phyloP scores from a whole-genome alignment of 2,329 filamentous ascomycete species.

The Aspergillus fructus region DNA sequence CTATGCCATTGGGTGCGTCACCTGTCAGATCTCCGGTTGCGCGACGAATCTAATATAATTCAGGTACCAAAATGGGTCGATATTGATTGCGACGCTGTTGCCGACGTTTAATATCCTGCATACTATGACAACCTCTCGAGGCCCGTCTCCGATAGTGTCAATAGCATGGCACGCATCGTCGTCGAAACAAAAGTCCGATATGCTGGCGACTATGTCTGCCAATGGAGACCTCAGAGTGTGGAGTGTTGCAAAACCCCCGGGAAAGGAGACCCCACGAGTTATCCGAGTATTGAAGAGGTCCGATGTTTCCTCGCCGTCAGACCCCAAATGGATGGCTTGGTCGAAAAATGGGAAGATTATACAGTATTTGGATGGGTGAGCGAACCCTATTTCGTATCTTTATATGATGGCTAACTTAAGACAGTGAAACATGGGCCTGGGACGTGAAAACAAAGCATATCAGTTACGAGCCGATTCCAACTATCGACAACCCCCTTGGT shows the following conservation, averaged over 20 bases:
- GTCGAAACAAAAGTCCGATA: constrained; percentile 92
- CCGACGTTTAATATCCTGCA: constrained; percentile 93
- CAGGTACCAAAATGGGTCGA: constrained; percentile 92
- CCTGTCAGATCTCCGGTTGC: constrained; percentile 11
- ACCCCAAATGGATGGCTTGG: constrained; percentile 96
- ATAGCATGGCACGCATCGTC: constrained; percentile 96
- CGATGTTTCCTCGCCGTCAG: constrained; percentile 65
- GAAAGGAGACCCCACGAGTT: constrained; percentile 74
- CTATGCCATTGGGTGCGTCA: constrained; percentile 84
- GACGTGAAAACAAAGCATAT: constrained; percentile 98
- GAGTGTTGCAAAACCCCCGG: constrained; percentile 85
- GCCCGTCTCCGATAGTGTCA: constrained; percentile 82
- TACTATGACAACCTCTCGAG: constrained; percentile 79
- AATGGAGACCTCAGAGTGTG: constrained; percentile 93
- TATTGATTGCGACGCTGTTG: constrained; percentile 83
- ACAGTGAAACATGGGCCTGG: constrained; percentile 87
- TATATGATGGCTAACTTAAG: too few relatives aligned
- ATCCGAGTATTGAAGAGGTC: constrained; percentile 81
- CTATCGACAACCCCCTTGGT: constrained; percentile 74
- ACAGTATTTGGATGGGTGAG: constrained; percentile 86
- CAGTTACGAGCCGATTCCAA: constrained; percentile 83
- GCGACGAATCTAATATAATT: constrained; percentile 4
- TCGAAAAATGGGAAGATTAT: constrained; percentile 97
- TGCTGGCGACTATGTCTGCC: constrained; percentile 89
- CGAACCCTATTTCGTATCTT: constrained; percentile 21